These are phyloP conservation scores for Phaffomyces antillensis DNA, from an alignment of 805 yeast species.

Conservation along the genomic window DNA sequence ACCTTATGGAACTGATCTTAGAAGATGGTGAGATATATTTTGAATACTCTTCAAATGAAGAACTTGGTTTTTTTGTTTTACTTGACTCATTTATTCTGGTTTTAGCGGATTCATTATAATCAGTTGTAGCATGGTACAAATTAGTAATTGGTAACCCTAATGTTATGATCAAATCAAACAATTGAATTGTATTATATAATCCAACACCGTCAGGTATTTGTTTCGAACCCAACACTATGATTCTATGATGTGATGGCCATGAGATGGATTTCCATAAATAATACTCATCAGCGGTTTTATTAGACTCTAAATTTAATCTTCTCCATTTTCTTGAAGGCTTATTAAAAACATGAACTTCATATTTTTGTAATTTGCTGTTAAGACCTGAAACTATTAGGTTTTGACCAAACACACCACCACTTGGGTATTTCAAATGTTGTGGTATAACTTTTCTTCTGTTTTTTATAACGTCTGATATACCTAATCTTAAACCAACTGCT, in stretches of 20 bases:
- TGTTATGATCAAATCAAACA: slow-evolving; percentile 37
- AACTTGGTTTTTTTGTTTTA: slow-evolving; percentile 11
- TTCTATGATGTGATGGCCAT: slow-evolving; percentile 76
- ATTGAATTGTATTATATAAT: slow-evolving; percentile 31
- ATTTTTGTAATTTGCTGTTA: slow-evolving; percentile 33
- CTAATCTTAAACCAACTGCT: slow-evolving; percentile 26
- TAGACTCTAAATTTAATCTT: slow-evolving; percentile 44
- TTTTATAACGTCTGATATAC: slow-evolving; percentile 16
- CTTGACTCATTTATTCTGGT: neutral
- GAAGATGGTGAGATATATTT: slow-evolving; percentile 69
- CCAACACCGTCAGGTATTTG: slow-evolving; percentile 17
- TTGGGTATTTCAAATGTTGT: slow-evolving; percentile 43
- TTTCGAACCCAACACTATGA: slow-evolving; percentile 48
- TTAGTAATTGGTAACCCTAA: slow-evolving; percentile 52
- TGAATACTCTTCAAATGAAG: slow-evolving; percentile 58
- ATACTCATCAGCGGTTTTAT: slow-evolving; percentile 38
- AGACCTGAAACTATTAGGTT: slow-evolving; percentile 58
- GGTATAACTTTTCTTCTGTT: slow-evolving; percentile 31
- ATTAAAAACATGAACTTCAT: slow-evolving; percentile 46
- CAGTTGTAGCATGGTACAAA: slow-evolving; percentile 24
- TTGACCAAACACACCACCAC: slow-evolving; percentile 60
- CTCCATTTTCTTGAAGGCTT: slow-evolving; percentile 58
- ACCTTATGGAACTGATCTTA: slow-evolving; percentile 55
- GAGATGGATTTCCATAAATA: slow-evolving; percentile 61
- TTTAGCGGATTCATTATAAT: neutral